Evolutionary conservation across 441 rosid species (phyloP).

Genomic region (Arabidopsis hybrid): DNA sequence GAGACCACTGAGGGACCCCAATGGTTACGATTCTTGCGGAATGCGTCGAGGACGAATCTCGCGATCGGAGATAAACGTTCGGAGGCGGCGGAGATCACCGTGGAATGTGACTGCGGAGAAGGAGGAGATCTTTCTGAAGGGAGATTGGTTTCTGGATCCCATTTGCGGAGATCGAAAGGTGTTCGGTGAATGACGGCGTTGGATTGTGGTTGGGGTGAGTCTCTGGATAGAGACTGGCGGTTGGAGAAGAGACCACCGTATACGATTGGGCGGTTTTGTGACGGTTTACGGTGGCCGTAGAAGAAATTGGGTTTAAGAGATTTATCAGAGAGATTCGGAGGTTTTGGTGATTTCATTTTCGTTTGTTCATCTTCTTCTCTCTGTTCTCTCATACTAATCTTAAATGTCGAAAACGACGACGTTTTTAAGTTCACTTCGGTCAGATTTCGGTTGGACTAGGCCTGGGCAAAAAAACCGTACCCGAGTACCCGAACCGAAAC

Average conservation of each 20-base stretch:
- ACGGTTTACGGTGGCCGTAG: slow-evolving; percentile 84
- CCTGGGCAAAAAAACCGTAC: too few relatives aligned
- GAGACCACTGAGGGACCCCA: slow-evolving; percentile 75
- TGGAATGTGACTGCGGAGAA: not conserved
- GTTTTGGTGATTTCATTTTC: slow-evolving; percentile 44
- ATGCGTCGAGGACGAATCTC: slow-evolving; percentile 83
- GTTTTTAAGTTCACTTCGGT: not conserved
- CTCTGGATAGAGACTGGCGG: slow-evolving; percentile 51
- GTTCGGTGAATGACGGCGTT: slow-evolving; percentile 32
- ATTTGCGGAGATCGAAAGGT: slow-evolving; percentile 68
- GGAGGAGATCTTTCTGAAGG: slow-evolving; percentile 4
- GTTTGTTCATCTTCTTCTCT: not conserved
- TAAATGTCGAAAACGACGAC: not conserved
- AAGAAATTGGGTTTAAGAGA: slow-evolving; percentile 70
- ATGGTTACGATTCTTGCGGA: slow-evolving; percentile 57
- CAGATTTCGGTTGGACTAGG: too few relatives aligned
- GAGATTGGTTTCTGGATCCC: slow-evolving; percentile 66
- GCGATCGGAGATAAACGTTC: slow-evolving; percentile 78
- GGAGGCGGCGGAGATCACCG: slow-evolving; percentile 42
- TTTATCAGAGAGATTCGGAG: slow-evolving; percentile 50
- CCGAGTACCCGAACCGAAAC: too few relatives aligned
- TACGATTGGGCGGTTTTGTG: slow-evolving; percentile 76
- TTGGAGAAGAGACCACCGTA: slow-evolving; percentile 81
- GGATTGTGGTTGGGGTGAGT: slow-evolving; percentile 6
- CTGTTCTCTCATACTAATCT: not conserved